These are phyloP conservation scores for Solanum tarapatanum DNA, from an alignment of 257 asterid species.

Conservation along the genomic window DNA sequence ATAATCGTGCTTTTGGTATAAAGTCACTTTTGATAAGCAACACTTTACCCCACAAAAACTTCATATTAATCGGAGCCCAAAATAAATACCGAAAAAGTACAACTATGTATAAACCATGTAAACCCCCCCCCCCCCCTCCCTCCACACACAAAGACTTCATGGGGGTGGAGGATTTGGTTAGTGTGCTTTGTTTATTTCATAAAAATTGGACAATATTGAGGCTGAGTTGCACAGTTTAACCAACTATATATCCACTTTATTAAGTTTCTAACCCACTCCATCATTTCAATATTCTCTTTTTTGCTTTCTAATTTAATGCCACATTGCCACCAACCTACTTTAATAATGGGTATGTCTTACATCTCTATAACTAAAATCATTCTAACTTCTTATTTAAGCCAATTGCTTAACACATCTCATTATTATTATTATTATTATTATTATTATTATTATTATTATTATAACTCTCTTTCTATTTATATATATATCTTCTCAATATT, in stretches of 20 bases:
- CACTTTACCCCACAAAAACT: rapidly evolving
- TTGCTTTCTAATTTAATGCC: not conserved
- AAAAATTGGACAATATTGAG: not conserved
- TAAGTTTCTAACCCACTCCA: conserved; percentile 1
- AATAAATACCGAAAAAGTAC: no score
- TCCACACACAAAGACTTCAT: not conserved
- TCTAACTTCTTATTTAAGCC: not conserved
- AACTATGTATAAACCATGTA: not conserved
- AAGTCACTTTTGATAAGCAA: rapidly evolving
- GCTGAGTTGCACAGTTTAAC: conserved; percentile 3
- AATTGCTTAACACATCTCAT: not conserved
- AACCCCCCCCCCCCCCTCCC: not conserved
- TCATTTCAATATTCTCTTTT: not conserved
- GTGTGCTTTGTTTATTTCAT: not conserved
- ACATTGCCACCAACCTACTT: not conserved
- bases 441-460: not conserved
- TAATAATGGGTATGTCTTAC: not conserved
- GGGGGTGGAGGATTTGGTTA: not conserved
- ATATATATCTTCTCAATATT: not conserved
- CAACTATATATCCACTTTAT: not conserved
- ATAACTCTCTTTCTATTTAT: not conserved
- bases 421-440: no score
- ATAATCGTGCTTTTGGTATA: rapidly evolving
- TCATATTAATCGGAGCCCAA: rapidly evolving
- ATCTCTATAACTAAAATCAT: not conserved